Percentiles rank a stretch among this genome's conserved stretches.
Evolutionary conservation across 176 grass and related monocot species (phyloP).

Genomic region (Echinochloa phyllopogon): DNA sequence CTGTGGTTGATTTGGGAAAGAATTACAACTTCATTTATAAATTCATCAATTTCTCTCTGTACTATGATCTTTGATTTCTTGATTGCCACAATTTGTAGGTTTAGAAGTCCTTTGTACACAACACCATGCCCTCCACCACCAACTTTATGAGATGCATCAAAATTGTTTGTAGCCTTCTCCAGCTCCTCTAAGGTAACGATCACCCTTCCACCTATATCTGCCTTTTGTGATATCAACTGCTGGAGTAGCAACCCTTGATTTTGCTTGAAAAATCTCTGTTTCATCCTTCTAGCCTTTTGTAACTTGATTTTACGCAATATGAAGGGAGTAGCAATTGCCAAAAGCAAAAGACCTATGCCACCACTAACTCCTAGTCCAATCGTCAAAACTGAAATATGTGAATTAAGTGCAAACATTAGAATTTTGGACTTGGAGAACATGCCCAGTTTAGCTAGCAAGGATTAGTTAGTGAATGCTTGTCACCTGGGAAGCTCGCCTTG

Average conservation of each 20-base stretch:
- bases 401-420: not conserved
- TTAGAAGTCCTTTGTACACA: constrained; percentile 67
- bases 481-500: not conserved
- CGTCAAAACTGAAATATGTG: constrained; percentile 16
- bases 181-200: constrained; percentile 56
- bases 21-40: constrained; percentile 63
- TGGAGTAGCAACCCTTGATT: constrained; percentile 56
- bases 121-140: constrained; percentile 62
- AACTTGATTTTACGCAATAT: constrained; percentile 42
- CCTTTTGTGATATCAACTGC: constrained; percentile 45
- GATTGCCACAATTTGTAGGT: constrained; percentile 58
- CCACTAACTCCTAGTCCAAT: constrained; percentile 40
- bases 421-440: too few species aligned
- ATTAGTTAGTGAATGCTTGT: not conserved
- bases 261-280: constrained; percentile 58
- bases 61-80: constrained; percentile 63
- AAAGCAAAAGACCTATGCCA: constrained; percentile 12
- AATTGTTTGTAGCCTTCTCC: constrained; percentile 59
- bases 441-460: too few species aligned
- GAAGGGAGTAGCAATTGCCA: constrained; percentile 32
- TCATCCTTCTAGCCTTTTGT: not conserved
- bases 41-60: constrained; percentile 59
- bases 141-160: constrained; percentile 44
- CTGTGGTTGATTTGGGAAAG: constrained; percentile 63
- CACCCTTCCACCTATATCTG: constrained; percentile 57